These are phyloP conservation scores for Gleditsia sinensis DNA, from an alignment of 306 rosid species.

Conservation along the genomic window DNA sequence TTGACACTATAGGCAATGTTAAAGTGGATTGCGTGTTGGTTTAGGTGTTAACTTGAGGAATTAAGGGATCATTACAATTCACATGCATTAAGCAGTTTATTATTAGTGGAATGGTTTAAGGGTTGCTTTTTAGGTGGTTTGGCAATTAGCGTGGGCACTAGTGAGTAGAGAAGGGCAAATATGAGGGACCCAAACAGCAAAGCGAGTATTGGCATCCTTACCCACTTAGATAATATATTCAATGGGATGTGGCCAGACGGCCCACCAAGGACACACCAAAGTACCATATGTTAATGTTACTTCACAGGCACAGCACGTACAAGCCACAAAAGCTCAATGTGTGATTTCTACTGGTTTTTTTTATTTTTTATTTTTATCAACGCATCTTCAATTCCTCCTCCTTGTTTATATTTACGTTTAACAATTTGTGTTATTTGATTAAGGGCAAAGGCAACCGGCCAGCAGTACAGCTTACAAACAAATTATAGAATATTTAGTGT, in stretches of 20 bases:
- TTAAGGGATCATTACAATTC: constrained; percentile 29
- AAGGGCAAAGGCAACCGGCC: constrained; percentile 34
- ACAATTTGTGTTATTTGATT: constrained; percentile 6
- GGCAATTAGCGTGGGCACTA: constrained; percentile 23
- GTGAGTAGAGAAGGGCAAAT: constrained; percentile 28
- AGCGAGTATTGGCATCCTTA: constrained; percentile 28
- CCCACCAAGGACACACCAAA: constrained; percentile 36
- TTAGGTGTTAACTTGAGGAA: constrained; percentile 21
- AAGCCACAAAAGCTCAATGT: constrained; percentile 23
- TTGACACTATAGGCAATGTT: not conserved
- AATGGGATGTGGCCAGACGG: constrained; percentile 38
- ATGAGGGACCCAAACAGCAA: constrained; percentile 41
- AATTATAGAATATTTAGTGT: not conserved
- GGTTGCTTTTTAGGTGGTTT: constrained; percentile 8
- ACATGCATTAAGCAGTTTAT: constrained; percentile 32
- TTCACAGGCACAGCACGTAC: no score
- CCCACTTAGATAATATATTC: constrained; percentile 33
- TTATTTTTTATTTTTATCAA: constrained; percentile 13
- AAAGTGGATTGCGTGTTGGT: constrained; percentile 35
- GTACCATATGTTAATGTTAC: constrained; percentile 7
- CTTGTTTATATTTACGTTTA: not conserved
- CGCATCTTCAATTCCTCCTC: constrained; percentile 9
- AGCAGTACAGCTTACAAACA: constrained; percentile 20
- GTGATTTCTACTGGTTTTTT: constrained; percentile 8
- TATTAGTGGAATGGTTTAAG: constrained; percentile 31